Conservation (phyloP, 495 filamentous ascomycete genomes). For the Tuber microsphaerosporum region DNA sequence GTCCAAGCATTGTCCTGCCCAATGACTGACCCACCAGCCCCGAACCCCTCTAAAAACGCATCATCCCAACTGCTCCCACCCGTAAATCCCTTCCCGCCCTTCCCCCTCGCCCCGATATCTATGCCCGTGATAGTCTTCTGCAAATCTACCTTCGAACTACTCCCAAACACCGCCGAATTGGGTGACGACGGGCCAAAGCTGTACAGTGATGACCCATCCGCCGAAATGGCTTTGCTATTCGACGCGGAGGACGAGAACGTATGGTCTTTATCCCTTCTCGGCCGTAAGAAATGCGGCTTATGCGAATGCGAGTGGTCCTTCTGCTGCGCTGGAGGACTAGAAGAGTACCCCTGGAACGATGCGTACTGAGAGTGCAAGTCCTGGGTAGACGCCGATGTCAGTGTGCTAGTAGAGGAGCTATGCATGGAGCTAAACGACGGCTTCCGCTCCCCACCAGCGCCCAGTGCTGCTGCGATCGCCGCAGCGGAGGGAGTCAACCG, state of each 20-base stretch:
- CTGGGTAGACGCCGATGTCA: constrained; percentile 18
- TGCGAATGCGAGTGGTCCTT: constrained; percentile 56
- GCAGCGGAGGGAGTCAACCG: constrained; percentile 30
- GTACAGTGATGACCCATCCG: constrained; percentile 62
- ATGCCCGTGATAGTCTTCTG: constrained; percentile 43
- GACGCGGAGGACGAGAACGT: constrained; percentile 80
- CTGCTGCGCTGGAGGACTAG: constrained; percentile 48
- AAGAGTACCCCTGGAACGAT: constrained; percentile 14
- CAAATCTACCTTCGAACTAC: constrained; percentile 76
- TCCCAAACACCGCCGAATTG: constrained; percentile 59
- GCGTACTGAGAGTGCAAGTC: constrained; percentile 15
- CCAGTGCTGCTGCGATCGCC: constrained; percentile 23
- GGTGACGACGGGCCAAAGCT: constrained; percentile 69
- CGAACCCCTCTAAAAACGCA: constrained; percentile 48
- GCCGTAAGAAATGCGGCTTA: constrained; percentile 75
- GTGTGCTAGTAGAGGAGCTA: constrained; percentile 20
- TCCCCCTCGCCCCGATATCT: constrained; percentile 41
- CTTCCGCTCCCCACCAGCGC: constrained; percentile 25
- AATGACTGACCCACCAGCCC: constrained; percentile 52
- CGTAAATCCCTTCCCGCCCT: constrained; percentile 38
- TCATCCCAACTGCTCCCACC: constrained; percentile 50
- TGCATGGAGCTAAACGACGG: constrained; percentile 25
- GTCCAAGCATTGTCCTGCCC: constrained; percentile 90
- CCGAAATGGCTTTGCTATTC: constrained; percentile 80
- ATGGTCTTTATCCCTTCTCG: constrained; percentile 83